These are phyloP conservation scores for Trametes villosa DNA, from an alignment of 768 basidiomycete genomes.

Conservation along the genomic window DNA sequence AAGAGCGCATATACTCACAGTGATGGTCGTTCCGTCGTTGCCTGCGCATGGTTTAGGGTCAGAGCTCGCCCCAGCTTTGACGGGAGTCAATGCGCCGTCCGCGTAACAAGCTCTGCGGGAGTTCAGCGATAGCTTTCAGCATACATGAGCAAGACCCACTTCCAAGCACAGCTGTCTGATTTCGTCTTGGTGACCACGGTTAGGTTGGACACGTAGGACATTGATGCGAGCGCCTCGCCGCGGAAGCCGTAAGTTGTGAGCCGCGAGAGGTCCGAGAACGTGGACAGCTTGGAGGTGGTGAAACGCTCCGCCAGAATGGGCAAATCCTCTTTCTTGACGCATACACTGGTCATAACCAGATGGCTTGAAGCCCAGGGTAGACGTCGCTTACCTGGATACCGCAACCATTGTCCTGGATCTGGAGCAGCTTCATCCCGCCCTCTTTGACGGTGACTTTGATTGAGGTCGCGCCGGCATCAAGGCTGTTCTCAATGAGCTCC, in stretches of 20 bases:
- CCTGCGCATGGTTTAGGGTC: slow-evolving; percentile 93
- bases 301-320: slow-evolving; percentile 93
- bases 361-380: neutral
- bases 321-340: slow-evolving; percentile 76
- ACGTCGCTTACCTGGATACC: slow-evolving; percentile 80
- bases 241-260: slow-evolving; percentile 95
- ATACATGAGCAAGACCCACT: slow-evolving; percentile 54
- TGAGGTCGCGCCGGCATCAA: slow-evolving; percentile 91
- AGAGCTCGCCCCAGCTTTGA: slow-evolving; percentile 68
- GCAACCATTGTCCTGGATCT: slow-evolving; percentile 96
- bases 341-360: neutral
- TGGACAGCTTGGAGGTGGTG: slow-evolving; percentile 90
- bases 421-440: slow-evolving; percentile 91
- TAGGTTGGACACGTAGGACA: slow-evolving; percentile 91
- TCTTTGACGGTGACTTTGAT: slow-evolving; percentile 92
- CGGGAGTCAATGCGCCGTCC: slow-evolving; percentile 73
- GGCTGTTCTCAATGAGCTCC: slow-evolving; percentile 90
- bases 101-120: slow-evolving; percentile 72
- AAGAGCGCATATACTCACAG: slow-evolving; percentile 49
- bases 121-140: neutral
- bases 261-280: slow-evolving; percentile 83
- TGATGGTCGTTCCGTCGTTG: slow-evolving; percentile 91
- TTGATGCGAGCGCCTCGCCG: slow-evolving; percentile 94
- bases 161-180: slow-evolving; percentile 85
- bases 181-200: slow-evolving; percentile 91